phyloP scores from a whole-genome alignment of 768 basidiomycete species.

The Brasilioporus rufonigricans region DNA sequence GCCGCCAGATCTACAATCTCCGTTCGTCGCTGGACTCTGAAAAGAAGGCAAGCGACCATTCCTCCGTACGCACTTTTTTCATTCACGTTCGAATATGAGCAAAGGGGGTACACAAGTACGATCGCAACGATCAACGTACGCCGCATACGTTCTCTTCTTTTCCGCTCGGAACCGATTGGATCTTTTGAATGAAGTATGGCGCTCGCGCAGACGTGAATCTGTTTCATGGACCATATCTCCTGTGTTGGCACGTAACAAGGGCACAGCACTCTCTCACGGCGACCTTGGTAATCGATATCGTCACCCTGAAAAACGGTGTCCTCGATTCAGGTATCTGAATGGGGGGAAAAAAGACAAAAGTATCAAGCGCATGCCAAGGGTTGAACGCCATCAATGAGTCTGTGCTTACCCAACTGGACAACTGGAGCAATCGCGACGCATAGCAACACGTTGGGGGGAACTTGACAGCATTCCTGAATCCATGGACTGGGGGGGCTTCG shows the following conservation, averaged over 20 bases:
- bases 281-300: not conserved
- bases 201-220: not conserved
- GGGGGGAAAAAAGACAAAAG: not conserved
- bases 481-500: not conserved
- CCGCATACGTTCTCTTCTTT: slow-evolving; percentile 5
- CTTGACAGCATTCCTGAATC: not conserved
- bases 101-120: not conserved
- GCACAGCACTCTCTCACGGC: not conserved
- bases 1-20: slow-evolving; percentile 9
- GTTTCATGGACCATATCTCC: not conserved
- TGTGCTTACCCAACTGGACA: not conserved
- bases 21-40: not conserved
- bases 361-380: not conserved
- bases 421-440: not conserved
- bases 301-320: not conserved
- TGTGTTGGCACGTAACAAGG: slow-evolving; percentile 10
- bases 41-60: slow-evolving; percentile 4
- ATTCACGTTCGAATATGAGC: slow-evolving; percentile 2
- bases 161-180: slow-evolving; percentile 15
- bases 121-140: slow-evolving; percentile 11
- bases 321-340: not conserved
- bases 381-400: not conserved
- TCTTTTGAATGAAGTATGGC: not conserved
- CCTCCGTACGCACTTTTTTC: not conserved
- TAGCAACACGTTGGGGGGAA: slow-evolving; percentile 1